Evolutionary conservation across 345 rosid species (phyloP), one percentile per base, ranked within the genome.

Genomic region (Gynandropsis gynandra): DNA sequence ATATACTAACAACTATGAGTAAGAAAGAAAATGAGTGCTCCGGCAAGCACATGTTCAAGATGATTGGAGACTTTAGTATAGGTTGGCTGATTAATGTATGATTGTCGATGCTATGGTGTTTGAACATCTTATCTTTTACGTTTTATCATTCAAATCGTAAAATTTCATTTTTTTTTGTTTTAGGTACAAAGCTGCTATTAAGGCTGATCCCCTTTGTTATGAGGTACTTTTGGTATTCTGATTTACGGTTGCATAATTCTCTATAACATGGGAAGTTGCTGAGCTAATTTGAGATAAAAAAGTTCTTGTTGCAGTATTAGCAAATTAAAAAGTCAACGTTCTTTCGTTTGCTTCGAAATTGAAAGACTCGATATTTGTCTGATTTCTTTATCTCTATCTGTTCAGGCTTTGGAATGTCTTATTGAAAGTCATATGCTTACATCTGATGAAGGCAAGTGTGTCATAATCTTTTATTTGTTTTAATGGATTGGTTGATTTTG

Each of bases 111-210:
- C 57, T 17, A 41, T 43, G 42, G 1, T 57, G 36, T 17, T 20
- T 35, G 41, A 8, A 29, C 18, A 57, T 50, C 19, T 10, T 57
- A 35, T 36, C 24, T 24, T 57, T 31, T 20, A n/a, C 5, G 29
- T 5, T 24, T 50, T 33, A 1, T 19, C 31, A 4, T 37, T 32
- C 32, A 40, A 16, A 15, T 58, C 42, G 11, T 64, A 18, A 27
- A 14, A 8, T 31, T 20, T 6, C 6, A 31, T 20, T 6, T 13
- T 54, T 17, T 69, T 58, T 9, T 55, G 52, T 58, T 54, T 35
- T 50, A 90, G 98, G 98, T 90, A 85, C 67, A 85, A 92, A 80
- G 95, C 90, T 54, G 97, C 98, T 60, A 71, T 92, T 54, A 92
- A 80, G 74, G 95, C 97, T 45, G 98, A 92, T 73, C 97, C 98